Conservation (phyloP, 2,329 filamentous ascomycete genomes). For the Aphanoascus verrucosus region DNA sequence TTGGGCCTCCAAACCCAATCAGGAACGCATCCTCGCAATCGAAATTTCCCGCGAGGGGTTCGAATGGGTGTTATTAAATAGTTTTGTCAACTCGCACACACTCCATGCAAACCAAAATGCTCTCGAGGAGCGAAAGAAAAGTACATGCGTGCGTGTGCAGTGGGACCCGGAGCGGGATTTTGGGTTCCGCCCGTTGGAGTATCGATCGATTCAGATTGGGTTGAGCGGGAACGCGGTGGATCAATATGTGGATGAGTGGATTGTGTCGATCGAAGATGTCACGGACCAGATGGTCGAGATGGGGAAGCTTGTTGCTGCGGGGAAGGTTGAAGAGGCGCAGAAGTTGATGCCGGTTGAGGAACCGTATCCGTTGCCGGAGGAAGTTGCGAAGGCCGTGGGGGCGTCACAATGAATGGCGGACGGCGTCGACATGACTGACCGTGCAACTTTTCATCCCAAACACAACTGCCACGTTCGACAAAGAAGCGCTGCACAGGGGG, state of each 20-base stretch:
- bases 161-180: slow-evolving; percentile 53
- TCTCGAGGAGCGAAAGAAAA: slow-evolving; percentile 17
- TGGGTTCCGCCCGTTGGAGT: slow-evolving; percentile 36
- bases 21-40: slow-evolving; percentile 49
- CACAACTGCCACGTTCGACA: background rate
- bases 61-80: slow-evolving; percentile 34
- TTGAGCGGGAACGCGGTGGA: slow-evolving; percentile 40
- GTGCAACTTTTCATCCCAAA: background rate
- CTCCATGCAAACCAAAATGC: slow-evolving; percentile 17
- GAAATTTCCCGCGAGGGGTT: slow-evolving; percentile 45
- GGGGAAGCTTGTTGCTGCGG: slow-evolving; percentile 38
- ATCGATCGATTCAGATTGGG: slow-evolving; percentile 53
- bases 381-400: slow-evolving; percentile 14
- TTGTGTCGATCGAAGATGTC: slow-evolving; percentile 48
- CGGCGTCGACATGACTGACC: background rate
- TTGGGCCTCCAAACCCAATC: slow-evolving; percentile 47
- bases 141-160: slow-evolving; percentile 43
- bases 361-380: slow-evolving; percentile 12
- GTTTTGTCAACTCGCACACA: slow-evolving; percentile 23
- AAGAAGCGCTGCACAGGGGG: too few species aligned
- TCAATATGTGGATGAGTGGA: slow-evolving; percentile 43
- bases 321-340: slow-evolving; percentile 26
- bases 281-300: slow-evolving; percentile 44
- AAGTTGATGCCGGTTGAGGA: slow-evolving; percentile 13
- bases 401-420: background rate